phyloP scores from a whole-genome alignment of 1,284 basidiomycete species.

The Ustilago lituana region DNA sequence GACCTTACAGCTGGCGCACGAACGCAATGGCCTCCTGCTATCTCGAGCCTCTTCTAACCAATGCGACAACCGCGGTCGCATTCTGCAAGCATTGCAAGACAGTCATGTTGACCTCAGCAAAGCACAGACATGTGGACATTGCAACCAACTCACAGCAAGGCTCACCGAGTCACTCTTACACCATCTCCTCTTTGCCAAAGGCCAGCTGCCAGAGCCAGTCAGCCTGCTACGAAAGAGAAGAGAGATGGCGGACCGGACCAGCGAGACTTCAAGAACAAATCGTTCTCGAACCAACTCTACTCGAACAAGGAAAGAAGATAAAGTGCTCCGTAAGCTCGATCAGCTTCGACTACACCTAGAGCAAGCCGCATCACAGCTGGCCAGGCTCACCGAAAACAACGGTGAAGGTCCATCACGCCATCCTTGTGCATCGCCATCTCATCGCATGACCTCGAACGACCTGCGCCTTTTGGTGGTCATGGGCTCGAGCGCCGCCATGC shows the following conservation, averaged over 20 bases:
- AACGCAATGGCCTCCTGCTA: slow-evolving; percentile 22
- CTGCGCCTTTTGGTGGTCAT: slow-evolving; percentile 30
- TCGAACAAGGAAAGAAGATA: slow-evolving; percentile 11
- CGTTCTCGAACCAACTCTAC: slow-evolving; percentile 8
- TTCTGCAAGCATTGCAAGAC: slow-evolving; percentile 9
- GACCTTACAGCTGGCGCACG: slow-evolving; percentile 27
- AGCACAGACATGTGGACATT: slow-evolving; percentile 38
- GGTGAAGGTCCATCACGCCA: slow-evolving; percentile 25
- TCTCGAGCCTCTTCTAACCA: slow-evolving; percentile 1
- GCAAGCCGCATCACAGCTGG: slow-evolving; percentile 14
- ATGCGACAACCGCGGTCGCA: slow-evolving; percentile 5
- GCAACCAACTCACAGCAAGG: slow-evolving; percentile 29
- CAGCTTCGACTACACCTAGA: slow-evolving; percentile 20
- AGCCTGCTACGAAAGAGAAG: slow-evolving; percentile 19
- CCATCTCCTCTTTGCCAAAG: slow-evolving; percentile 47
- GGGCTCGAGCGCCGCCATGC: slow-evolving; percentile 35
- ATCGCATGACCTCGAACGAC: slow-evolving; percentile 4
- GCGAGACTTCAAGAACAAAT: not conserved
- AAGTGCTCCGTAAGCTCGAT: slow-evolving; percentile 26
- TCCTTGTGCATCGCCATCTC: not conserved
- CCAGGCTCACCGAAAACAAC: slow-evolving; percentile 8
- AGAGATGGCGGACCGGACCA: not conserved
- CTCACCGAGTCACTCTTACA: slow-evolving; percentile 39
- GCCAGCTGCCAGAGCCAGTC: slow-evolving; percentile 47
- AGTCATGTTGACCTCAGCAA: slow-evolving; percentile 22